Evolutionary conservation across 2,329 filamentous ascomycete genomes (phyloP), one percentile per base, ranked within the genome.

Genomic region (Rhytidhysteron rufulum): DNA sequence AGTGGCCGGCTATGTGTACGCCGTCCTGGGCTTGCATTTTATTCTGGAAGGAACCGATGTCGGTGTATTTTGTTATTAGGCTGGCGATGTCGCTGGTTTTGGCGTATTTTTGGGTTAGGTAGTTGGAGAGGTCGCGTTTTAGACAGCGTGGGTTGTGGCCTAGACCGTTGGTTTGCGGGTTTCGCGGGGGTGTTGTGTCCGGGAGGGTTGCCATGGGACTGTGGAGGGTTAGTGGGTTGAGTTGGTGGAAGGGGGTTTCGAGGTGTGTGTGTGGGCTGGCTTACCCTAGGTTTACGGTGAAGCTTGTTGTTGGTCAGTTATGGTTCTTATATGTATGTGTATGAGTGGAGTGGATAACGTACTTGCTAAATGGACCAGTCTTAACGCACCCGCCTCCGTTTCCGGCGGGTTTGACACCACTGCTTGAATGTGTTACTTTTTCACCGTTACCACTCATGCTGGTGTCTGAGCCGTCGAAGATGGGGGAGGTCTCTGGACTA

Each of bases 381-480:
- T 55, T 64, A 3, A 82, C 65, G 51, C 77, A 80, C 2, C 78
- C 78, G 29, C 78, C 77, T 11, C 78, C 78, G 0, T 67, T 66
- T n/a, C 74, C 78, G 1, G 70, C 69, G 0, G 71, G 73, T 40
- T 55, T 56, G 27, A 55, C 40, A 2, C 52, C 53, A 34, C 51
- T 60, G 37, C 53, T 57, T 27, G 42, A 41, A 22, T 60, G 54
- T 8, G 51, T 41, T 9, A 57, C 51, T 31, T 60, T 59, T 22
- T 43, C 60, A 17, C 75, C 75, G 42, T 78, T 71, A 16, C 74
- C 72, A 19, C 69, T 53, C 45, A 64, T 60, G 40, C 68, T 65
- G 36, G 69, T 74, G 19, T 67, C 69, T 45, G 70, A 73, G 35
- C 78, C 78, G 47, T 78, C 75, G 44, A 82, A 79, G 35, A 79